Base-by-base conservation (phyloP, 495 filamentous ascomycete genomes). In the Chaetomium fimeti region DNA sequence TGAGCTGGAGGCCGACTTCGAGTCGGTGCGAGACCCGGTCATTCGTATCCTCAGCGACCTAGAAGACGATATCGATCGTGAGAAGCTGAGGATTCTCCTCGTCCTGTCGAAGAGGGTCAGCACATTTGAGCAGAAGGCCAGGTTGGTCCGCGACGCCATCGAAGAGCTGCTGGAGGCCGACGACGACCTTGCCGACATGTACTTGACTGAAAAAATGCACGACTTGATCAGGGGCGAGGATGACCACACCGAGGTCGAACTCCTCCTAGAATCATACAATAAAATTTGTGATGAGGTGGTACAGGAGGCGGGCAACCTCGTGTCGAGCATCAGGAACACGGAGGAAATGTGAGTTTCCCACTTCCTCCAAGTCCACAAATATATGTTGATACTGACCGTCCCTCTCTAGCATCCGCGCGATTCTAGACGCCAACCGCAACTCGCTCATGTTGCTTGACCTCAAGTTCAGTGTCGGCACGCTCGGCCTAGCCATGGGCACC, bases 251-350 rank as follows among this genome's bases (percentile, higher is more conserved):
- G 94, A 98, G 76, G 89, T 98, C 1, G 94, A 98, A 76, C 92
- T 98, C 87, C 79, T 98, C 52, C 80, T 98, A 16, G 94, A 98
- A 75, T 95, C 91, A 22, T 98, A 98, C 70, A 92, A 98, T 73
- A 98, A 98, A 76, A 88, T 98, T 51, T 91, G 89, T 72, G 94
- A 98, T 76, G 94, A 98, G 80, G 96, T 98, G 74, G 94, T 97
- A 16, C 93, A 98, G 74, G 89, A 91, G 57, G 90, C 91, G 57
- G 90, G 91, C 59, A 97, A 96, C 74, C 76, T 98, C 53, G 92
- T 97, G 47, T 93, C 88, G n/a, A 90, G 89, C 69, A 98, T 98
- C 74, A 87, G 94, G 62, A 98, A 97, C 71, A 98, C 94, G 0
- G 94, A 98, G 77, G 94, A 98, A 82, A 94, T 98, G 93, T 97